Conservation (phyloP, 1,284 basidiomycete genomes). For the Sporisorium scitamineum region DNA sequence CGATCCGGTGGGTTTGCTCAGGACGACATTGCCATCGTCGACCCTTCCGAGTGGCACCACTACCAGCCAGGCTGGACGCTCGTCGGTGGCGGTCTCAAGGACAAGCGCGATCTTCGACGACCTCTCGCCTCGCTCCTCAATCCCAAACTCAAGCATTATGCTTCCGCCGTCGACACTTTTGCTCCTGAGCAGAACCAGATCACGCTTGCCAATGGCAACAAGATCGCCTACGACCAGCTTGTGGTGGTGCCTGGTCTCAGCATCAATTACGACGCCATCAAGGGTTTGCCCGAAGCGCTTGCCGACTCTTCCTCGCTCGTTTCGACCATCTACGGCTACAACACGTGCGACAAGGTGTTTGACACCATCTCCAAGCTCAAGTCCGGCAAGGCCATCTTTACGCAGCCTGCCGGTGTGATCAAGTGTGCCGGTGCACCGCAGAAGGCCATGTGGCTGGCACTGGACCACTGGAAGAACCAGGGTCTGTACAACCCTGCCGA, state of each 20-base stretch:
- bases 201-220: constrained; percentile 76
- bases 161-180: constrained; percentile 81
- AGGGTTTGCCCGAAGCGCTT: constrained; percentile 83
- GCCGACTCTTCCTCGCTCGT: constrained; percentile 83
- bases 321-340: constrained; percentile 84
- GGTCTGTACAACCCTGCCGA: constrained; percentile 54
- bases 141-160: constrained; percentile 79
- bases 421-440: constrained; percentile 88
- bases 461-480: constrained; percentile 62
- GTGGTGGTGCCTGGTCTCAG: constrained; percentile 90
- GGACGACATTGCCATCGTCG: constrained; percentile 62
- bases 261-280: constrained; percentile 79
- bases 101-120: constrained; percentile 78
- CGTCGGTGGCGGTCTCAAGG: constrained; percentile 83
- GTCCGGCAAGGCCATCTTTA: constrained; percentile 88
- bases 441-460: constrained; percentile 68
- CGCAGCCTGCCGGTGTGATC: constrained; percentile 91
- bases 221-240: constrained; percentile 84
- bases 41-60: constrained; percentile 61
- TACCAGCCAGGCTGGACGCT: constrained; percentile 79
- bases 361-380: constrained; percentile 75
- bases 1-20: constrained; percentile 59
- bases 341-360: constrained; percentile 61
- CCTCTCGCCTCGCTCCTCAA: constrained; percentile 72
- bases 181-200: constrained; percentile 80